Percentiles rank a stretch among this genome's conserved stretches.
Evolutionary conservation across 139 green algal genomes (phyloP).

Genomic region (Nannochloris sp.): DNA sequence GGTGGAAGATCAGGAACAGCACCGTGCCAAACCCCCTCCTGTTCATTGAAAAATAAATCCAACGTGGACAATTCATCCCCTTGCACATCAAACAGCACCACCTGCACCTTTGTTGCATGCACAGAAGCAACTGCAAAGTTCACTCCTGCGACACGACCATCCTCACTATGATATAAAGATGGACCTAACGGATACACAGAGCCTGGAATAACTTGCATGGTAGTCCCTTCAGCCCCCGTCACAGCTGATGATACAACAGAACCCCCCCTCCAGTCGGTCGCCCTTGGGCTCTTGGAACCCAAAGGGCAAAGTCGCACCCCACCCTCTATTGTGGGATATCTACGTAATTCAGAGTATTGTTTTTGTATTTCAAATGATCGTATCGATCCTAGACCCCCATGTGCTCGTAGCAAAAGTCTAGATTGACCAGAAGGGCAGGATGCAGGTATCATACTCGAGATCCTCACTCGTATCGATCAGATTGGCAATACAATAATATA

Average conservation of each 20-base stretch:
- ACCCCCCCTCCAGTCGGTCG: too few species aligned
- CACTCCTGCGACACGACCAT: conserved; percentile 17
- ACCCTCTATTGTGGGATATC: too few species aligned
- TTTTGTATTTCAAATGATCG: too few species aligned
- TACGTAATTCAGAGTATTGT: too few species aligned
- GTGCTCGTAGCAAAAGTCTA: too few species aligned
- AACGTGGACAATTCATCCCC: not conserved
- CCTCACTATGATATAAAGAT: conserved; percentile 22
- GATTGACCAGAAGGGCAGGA: too few species aligned
- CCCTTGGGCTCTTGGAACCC: too few species aligned
- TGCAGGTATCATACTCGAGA: too few species aligned
- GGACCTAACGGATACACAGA: conserved; percentile 54
- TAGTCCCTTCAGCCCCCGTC: not conserved
- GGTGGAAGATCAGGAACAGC: conserved; percentile 50
- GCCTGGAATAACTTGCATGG: conserved; percentile 11
- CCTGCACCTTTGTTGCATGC: conserved; percentile 28
- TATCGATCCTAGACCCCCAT: too few species aligned
- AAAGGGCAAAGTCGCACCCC: too few species aligned
- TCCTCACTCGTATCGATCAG: too few species aligned
- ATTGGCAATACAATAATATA: too few species aligned
- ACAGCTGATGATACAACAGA: not conserved
- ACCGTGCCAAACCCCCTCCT: conserved; percentile 55
- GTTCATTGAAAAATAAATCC: not conserved
- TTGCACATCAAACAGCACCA: not conserved
- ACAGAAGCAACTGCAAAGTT: conserved; percentile 78